Conservation (phyloP, 169 alveolate species). For the Plasmodium fragile region DNA sequence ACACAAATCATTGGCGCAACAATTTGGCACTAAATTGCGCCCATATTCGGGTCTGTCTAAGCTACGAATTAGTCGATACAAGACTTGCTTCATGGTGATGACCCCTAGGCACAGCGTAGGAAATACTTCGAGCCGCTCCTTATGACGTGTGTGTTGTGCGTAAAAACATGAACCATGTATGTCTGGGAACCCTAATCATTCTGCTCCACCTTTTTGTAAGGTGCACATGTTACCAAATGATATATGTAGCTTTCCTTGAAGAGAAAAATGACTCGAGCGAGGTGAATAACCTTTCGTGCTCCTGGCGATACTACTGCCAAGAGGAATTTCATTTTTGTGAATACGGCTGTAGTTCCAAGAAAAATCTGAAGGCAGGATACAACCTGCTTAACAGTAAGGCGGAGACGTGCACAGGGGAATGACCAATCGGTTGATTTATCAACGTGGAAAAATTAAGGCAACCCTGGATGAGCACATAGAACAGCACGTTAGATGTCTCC, state of each 20-base stretch:
- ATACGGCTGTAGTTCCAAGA: constrained; percentile 56
- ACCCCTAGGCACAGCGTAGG: background rate
- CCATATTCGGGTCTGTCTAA: background rate
- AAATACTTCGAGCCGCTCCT: background rate
- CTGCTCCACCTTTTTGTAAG: constrained; percentile 7
- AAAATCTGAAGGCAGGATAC: constrained; percentile 33
- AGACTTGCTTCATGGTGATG: background rate
- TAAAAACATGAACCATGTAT: constrained; percentile 65
- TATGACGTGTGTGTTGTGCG: background rate
- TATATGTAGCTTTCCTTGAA: constrained; percentile 16
- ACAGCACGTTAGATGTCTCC: background rate
- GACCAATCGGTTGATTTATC: background rate
- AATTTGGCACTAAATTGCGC: background rate
- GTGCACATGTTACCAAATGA: constrained; percentile 50
- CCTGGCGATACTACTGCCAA: constrained; percentile 59
- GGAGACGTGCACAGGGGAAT: background rate
- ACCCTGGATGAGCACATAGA: background rate
- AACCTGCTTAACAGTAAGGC: constrained; percentile 48
- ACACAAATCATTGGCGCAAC: background rate
- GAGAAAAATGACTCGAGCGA: background rate
- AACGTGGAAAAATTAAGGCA: background rate
- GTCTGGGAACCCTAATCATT: background rate
- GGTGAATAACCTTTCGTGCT: constrained; percentile 22
- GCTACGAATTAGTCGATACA: background rate
- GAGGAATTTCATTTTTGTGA: constrained; percentile 33